A percentile compares a stretch with the other conserved stretches of the same genome.
Evolutionary conservation across 257 asterid genomes (phyloP).

Genomic region (Jaltomata sinuosa): DNA sequence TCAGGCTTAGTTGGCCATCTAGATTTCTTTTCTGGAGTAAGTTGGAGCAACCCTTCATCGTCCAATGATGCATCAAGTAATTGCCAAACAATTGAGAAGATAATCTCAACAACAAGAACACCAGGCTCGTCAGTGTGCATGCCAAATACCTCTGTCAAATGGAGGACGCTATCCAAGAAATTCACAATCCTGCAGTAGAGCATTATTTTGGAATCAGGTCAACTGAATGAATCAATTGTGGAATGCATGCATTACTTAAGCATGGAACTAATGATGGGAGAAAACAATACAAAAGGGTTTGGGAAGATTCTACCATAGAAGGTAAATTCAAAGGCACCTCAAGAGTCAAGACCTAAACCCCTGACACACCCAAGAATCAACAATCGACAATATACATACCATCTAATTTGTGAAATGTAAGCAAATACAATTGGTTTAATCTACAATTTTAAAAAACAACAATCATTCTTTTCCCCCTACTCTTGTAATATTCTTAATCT

Average conservation of each 20-base stretch:
- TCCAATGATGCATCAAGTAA: slow-evolving; percentile 74
- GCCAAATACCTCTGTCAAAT: slow-evolving; percentile 42
- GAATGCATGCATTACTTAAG: slow-evolving; percentile 19
- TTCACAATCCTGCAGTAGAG: slow-evolving; percentile 55
- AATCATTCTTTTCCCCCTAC: not conserved
- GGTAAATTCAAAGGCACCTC: not conserved
- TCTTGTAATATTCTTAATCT: not conserved
- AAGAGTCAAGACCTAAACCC: not conserved
- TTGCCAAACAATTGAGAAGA: slow-evolving; percentile 73
- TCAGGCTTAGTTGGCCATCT: slow-evolving; percentile 57
- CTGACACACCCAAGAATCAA: not conserved
- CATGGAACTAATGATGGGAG: not conserved
- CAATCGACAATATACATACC: not conserved
- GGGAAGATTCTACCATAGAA: not conserved
- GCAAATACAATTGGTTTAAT: not conserved
- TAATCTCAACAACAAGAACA: slow-evolving; percentile 45
- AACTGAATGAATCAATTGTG: not conserved
- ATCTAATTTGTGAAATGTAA: not conserved
- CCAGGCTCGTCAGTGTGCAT: slow-evolving; percentile 47
- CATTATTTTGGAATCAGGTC: not conserved
- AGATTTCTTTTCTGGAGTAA: slow-evolving; percentile 42
- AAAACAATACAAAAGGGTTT: not conserved
- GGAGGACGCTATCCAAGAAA: slow-evolving; percentile 39
- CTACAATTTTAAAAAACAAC: not conserved
- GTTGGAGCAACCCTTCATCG: slow-evolving; percentile 80